phyloP scores from a whole-genome alignment of 2,329 filamentous ascomycete species.

The Endocalyx cinctus region DNA sequence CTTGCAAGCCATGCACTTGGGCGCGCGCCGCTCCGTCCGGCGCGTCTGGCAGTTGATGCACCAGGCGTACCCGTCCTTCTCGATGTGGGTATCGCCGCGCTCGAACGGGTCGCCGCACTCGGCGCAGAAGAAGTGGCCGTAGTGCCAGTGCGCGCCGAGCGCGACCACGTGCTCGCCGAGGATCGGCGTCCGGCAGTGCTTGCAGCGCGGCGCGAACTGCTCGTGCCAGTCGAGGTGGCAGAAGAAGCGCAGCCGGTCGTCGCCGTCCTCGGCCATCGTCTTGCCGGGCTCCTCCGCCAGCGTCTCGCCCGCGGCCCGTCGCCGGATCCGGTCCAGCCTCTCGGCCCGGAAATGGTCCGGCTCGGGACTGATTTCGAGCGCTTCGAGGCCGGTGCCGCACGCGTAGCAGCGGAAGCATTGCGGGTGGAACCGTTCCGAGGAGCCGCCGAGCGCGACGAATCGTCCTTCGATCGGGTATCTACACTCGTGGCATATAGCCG shows the following conservation, averaged over 20 bases:
- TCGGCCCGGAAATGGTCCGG: constrained; percentile 67
- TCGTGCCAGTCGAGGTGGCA: constrained; percentile 99
- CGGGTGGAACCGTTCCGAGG: constrained; percentile 76
- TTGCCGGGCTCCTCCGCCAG: constrained; percentile 59
- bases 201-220: constrained; percentile 85
- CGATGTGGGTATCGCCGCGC: constrained; percentile 66
- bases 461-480: constrained; percentile 80
- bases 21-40: constrained; percentile 79
- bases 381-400: constrained; percentile 84
- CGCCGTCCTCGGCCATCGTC: constrained; percentile 66
- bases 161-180: constrained; percentile 92
- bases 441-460: constrained; percentile 77
- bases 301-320: constrained; percentile 53
- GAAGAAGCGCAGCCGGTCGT: constrained; percentile 77
- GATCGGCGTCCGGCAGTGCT: constrained; percentile 94
- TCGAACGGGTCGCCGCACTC: constrained; percentile 96
- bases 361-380: constrained; percentile 93
- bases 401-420: constrained; percentile 87
- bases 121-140: constrained; percentile 97
- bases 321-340: constrained; percentile 68
- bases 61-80: constrained; percentile 98
- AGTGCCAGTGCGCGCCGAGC: constrained; percentile 93
- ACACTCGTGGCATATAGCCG: constrained; percentile 80
- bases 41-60: constrained; percentile 91
- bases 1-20: constrained; percentile 83